Conservation (phyloP, 2,329 filamentous ascomycete genomes). For the Fusarium anthophilum region DNA sequence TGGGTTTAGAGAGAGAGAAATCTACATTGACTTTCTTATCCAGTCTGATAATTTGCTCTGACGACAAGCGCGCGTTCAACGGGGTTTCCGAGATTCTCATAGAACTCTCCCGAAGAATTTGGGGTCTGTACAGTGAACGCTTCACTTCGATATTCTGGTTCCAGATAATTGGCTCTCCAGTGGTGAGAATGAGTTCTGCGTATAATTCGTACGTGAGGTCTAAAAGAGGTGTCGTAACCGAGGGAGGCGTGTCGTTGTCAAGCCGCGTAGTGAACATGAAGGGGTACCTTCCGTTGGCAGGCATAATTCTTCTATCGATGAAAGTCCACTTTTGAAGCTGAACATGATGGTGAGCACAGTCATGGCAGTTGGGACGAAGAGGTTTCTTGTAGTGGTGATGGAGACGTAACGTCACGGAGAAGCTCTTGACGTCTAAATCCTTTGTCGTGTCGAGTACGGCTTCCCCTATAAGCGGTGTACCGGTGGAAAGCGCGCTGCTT, state of each 20-base stretch:
- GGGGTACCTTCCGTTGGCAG: fast-evolving
- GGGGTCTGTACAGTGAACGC: neutral
- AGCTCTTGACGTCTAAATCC: neutral
- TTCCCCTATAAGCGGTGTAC: neutral
- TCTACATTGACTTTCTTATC: neutral
- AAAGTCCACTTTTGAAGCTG: neutral
- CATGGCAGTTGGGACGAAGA: neutral
- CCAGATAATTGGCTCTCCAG: neutral
- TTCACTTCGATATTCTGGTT: neutral
- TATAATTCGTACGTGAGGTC: neutral
- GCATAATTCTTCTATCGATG: neutral
- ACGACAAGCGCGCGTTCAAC: neutral
- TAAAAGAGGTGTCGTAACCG: neutral
- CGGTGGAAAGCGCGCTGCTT: neutral
- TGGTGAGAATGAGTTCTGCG: neutral
- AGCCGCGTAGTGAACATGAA: neutral
- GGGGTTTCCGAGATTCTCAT: neutral
- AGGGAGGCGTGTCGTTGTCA: neutral
- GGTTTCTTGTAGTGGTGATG: neutral
- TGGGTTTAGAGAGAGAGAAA: neutral
- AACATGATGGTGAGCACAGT: neutral
- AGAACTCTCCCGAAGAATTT: neutral
- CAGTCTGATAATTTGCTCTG: neutral
- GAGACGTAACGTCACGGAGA: neutral
- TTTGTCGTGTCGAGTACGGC: neutral